These are phyloP conservation scores for Chromosphaera perkinsii DNA, from an alignment of 208 protist species.

Conservation along the genomic window DNA sequence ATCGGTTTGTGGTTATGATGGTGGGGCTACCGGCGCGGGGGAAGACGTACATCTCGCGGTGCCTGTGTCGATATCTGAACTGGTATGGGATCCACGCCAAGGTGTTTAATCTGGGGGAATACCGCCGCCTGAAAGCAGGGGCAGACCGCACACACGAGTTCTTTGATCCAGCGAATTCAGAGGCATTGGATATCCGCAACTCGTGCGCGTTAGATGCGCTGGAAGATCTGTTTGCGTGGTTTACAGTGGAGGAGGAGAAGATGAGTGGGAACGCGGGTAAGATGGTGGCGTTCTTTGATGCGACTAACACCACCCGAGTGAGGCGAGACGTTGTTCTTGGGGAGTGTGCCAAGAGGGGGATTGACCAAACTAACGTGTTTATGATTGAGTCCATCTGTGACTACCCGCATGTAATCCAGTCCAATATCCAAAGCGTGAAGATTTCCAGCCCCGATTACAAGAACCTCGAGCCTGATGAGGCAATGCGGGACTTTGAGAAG, in stretches of 20 bases:
- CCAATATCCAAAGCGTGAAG: conserved; percentile 33
- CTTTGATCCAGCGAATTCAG: conserved; percentile 20
- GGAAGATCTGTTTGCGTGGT: conserved; percentile 5
- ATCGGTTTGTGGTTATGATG: conserved; percentile 19
- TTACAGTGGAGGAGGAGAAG: neutral
- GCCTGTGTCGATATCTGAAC: conserved; percentile 45
- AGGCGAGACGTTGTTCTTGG: neutral
- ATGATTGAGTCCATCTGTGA: conserved; percentile 37
- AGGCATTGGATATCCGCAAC: neutral
- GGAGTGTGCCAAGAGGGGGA: neutral
- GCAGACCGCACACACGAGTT: conserved; percentile 3
- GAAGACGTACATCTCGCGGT: conserved; percentile 57
- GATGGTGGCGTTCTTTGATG: conserved; percentile 28
- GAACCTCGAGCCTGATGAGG: neutral
- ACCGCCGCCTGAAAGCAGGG: too few species aligned
- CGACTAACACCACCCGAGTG: conserved; percentile 24
- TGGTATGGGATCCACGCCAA: conserved; percentile 34
- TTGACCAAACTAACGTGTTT: conserved; percentile 9
- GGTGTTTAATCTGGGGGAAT: conserved; percentile 40
- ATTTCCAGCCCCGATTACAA: conserved; percentile 17
- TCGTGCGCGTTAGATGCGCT: neutral
- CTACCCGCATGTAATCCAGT: conserved; percentile 3
- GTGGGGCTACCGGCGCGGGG: conserved; percentile 54
- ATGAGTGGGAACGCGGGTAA: too few species aligned
- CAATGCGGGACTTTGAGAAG: conserved; percentile 23